phyloP scores from a whole-genome alignment of 768 basidiomycete species.

The Amanita fuliginea region DNA sequence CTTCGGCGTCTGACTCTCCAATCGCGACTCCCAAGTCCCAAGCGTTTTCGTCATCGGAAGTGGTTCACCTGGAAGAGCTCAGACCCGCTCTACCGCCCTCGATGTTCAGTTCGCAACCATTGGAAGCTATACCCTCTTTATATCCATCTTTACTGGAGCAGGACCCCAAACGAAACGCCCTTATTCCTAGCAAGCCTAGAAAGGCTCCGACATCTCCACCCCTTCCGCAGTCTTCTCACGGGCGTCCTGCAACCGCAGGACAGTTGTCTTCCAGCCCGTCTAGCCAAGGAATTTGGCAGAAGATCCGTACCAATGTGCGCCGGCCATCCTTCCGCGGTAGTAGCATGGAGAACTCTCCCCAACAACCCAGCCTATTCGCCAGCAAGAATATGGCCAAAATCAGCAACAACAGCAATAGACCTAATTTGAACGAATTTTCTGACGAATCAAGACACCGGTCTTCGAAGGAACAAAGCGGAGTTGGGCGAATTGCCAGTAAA shows the following conservation, averaged over 20 bases:
- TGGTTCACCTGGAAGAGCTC: neutral
- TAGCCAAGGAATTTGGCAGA: slow-evolving; percentile 24
- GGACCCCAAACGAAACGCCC: neutral
- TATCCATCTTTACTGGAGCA: neutral
- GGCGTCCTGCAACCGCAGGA: neutral
- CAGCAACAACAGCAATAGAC: neutral
- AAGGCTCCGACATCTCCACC: neutral
- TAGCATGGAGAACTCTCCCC: neutral
- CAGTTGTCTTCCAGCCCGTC: slow-evolving; percentile 6
- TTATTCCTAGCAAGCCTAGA: neutral
- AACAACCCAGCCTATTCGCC: neutral
- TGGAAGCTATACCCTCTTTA: neutral
- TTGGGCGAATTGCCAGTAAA: slow-evolving; percentile 8
- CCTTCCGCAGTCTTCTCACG: neutral
- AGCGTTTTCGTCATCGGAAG: neutral
- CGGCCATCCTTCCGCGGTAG: slow-evolving; percentile 12
- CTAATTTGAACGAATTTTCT: neutral
- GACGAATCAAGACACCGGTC: neutral
- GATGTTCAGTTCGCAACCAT: neutral
- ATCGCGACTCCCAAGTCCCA: slow-evolving; percentile 7
- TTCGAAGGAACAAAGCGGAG: slow-evolving; percentile 11
- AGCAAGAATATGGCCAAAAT: neutral
- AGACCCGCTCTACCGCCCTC: neutral
- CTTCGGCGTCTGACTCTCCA: slow-evolving; percentile 12
- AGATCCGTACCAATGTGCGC: slow-evolving; percentile 22